phyloP scores from a whole-genome alignment of 169 alveolate species.

The Cryptosporidium felis region DNA sequence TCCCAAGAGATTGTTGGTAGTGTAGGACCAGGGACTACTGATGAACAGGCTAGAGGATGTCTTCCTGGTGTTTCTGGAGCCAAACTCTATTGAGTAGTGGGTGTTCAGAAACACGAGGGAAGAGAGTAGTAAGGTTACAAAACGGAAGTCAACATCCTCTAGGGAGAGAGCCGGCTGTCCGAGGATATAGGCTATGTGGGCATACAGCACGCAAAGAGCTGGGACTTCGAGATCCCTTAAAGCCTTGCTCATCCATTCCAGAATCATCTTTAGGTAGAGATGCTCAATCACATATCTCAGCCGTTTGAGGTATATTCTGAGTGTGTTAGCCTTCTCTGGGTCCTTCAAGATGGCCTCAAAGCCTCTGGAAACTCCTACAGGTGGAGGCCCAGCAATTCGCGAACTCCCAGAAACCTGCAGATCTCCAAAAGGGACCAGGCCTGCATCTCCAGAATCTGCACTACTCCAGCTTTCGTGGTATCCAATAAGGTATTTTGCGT shows the following conservation, averaged over 20 bases:
- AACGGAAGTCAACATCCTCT: conserved; percentile 31
- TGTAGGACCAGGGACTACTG: conserved; percentile 44
- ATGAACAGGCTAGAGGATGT: conserved; percentile 3
- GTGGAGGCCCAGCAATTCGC: background rate
- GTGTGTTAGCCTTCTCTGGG: background rate
- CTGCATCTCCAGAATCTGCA: no score
- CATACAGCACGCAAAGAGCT: conserved; percentile 68
- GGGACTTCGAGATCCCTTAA: conserved; percentile 56
- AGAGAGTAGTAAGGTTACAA: conserved; percentile 58
- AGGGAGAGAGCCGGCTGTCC: background rate
- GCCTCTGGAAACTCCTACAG: conserved; percentile 22
- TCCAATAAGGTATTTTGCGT: conserved; percentile 60
- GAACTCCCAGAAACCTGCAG: no score
- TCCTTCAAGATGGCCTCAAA: conserved; percentile 16
- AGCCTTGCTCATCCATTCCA: conserved; percentile 70
- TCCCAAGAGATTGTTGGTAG: conserved; percentile 13
- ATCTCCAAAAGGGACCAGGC: no score
- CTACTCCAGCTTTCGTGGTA: conserved; percentile 61
- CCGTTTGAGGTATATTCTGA: background rate
- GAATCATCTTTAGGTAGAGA: conserved; percentile 52
- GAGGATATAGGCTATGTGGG: conserved; percentile 66
- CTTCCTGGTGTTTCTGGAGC: background rate
- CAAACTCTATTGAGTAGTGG: conserved; percentile 66
- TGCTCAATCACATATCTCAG: conserved; percentile 35
- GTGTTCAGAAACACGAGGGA: conserved; percentile 69